Evolutionary conservation across 108 stramenopile species (phyloP).

Genomic region (Fragilariopsis cylindrus): DNA sequence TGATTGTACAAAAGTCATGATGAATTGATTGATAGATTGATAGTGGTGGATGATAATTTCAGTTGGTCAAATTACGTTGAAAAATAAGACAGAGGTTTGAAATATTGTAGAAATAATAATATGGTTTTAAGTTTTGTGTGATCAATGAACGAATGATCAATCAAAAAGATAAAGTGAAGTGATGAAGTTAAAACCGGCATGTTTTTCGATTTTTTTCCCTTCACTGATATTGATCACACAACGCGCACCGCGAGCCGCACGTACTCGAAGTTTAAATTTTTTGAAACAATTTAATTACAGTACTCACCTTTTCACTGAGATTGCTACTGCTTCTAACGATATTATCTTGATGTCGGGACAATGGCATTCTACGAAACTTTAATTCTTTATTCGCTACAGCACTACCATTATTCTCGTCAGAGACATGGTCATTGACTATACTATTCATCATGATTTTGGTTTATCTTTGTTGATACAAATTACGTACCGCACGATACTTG

Average conservation of each 20-base stretch:
- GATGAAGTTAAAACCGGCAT: not conserved
- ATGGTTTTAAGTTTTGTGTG: not conserved
- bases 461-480: too few relatives aligned
- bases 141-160: not conserved
- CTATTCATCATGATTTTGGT: too few relatives aligned
- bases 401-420: not conserved
- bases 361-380: conserved; percentile 11
- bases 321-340: not conserved
- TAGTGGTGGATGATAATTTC: not conserved
- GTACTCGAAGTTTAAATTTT: not conserved
- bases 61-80: not conserved
- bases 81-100: not conserved
- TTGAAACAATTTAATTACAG: conserved; percentile 6
- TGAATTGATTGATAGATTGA: conserved; percentile 11
- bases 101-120: not conserved
- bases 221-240: too few relatives aligned
- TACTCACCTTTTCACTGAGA: not conserved
- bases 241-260: not conserved
- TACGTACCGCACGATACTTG: too few relatives aligned
- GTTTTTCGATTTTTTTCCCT: too few relatives aligned
- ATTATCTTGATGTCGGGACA: not conserved
- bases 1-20: conserved; percentile 8
- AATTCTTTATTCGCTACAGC: not conserved
- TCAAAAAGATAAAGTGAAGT: not conserved
- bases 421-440: too few relatives aligned